A percentile compares a stretch with the other conserved stretches of the same genome.
These are phyloP conservation scores for Colletotrichum gloeosporioides DNA, from an alignment of 2,329 filamentous ascomycete species.

Conservation along the genomic window DNA sequence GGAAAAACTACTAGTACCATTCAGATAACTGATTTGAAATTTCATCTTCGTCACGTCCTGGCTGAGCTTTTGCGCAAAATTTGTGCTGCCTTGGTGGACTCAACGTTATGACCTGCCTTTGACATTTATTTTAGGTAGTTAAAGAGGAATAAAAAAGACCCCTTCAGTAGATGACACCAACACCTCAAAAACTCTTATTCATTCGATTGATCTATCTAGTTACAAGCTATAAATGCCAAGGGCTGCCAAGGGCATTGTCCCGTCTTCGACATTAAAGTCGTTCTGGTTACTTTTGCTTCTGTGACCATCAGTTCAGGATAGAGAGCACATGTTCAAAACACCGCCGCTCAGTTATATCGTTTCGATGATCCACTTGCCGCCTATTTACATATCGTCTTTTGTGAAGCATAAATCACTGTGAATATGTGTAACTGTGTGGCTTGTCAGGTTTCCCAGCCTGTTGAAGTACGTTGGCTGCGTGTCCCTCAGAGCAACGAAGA, in stretches of 20 bases:
- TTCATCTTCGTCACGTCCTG: no score
- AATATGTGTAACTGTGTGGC: background rate
- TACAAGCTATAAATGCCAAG: fast-evolving
- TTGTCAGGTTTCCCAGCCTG: background rate
- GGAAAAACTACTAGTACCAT: background rate
- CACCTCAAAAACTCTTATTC: fast-evolving
- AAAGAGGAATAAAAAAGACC: no score
- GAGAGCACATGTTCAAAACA: no score
- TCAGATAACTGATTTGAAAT: fast-evolving
- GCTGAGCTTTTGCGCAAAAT: no score
- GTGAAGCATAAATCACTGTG: fast-evolving
- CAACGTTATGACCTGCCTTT: no score
- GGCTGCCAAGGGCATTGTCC: no score
- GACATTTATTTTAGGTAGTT: background rate
- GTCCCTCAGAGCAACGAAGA: background rate
- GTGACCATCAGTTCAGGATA: no score
- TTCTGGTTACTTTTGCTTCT: no score
- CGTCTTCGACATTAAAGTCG: background rate
- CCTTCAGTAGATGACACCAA: fast-evolving
- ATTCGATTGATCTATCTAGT: fast-evolving
- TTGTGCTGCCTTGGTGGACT: no score
- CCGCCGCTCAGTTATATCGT: background rate
- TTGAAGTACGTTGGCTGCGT: background rate
- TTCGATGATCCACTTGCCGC: background rate
- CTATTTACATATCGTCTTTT: background rate